These are phyloP conservation scores for bread wheat (Triticum aestivum) DNA, from an alignment of 176 grass and related monocot genomes.

Conservation along the genomic window DNA sequence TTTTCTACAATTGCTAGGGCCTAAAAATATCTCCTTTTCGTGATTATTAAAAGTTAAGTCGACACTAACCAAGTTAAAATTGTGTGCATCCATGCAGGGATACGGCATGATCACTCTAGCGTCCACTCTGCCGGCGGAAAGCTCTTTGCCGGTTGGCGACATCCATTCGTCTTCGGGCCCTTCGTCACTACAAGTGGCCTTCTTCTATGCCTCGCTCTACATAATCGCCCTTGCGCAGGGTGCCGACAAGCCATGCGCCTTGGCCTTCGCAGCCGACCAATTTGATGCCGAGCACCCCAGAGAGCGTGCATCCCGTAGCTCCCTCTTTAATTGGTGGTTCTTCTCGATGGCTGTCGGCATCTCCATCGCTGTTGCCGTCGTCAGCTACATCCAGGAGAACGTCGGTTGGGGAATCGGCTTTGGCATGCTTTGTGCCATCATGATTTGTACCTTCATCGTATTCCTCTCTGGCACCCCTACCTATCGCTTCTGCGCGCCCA, in stretches of 20 bases:
- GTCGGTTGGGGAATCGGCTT: not conserved
- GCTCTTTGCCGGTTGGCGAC: accelerated
- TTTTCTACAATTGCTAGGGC: too few species aligned
- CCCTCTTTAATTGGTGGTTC: not conserved
- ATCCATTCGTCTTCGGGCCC: not conserved
- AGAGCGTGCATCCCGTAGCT: not conserved
- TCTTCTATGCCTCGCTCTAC: not conserved
- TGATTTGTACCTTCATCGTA: not conserved
- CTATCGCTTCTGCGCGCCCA: not conserved
- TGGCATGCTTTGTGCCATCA: not conserved
- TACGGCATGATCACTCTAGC: not conserved
- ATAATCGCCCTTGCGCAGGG: not conserved
- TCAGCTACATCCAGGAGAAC: not conserved
- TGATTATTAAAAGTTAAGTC: too few species aligned
- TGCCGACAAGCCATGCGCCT: not conserved
- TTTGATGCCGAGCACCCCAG: not conserved
- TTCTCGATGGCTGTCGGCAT: not conserved
- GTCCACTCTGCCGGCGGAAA: accelerated
- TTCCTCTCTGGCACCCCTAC: not conserved
- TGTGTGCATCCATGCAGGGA: not conserved
- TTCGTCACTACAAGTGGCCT: not conserved
- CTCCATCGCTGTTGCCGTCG: not conserved
- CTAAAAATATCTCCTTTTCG: too few species aligned
- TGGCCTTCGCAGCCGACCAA: not conserved
- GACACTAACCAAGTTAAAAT: not conserved